Evolutionary conservation across 2,329 filamentous ascomycete genomes (phyloP).

Genomic region (Fusarium poae): DNA sequence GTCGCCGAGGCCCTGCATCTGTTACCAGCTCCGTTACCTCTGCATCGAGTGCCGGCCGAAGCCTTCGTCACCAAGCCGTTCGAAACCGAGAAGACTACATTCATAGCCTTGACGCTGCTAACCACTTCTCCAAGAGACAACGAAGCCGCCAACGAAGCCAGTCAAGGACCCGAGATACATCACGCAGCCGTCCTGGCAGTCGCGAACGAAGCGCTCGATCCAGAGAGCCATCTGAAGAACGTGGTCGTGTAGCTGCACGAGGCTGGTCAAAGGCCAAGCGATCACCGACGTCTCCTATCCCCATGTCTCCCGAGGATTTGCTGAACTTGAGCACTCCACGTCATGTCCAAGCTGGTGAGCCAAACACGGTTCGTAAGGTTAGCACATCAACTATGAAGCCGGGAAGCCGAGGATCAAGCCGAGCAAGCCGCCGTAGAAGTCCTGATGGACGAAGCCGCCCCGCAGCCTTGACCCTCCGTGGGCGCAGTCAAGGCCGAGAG

Average conservation of each 20-base stretch:
- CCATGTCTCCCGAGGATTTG: conserved; percentile 92
- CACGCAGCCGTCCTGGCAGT: conserved; percentile 61
- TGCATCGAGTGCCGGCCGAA: conserved; percentile 64
- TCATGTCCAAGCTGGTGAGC: conserved; percentile 54
- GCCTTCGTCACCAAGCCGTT: conserved; percentile 61
- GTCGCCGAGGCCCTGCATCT: conserved; percentile 67
- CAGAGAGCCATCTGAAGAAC: conserved; percentile 76
- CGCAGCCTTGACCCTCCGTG: conserved; percentile 65
- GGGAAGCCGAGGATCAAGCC: conserved; percentile 64
- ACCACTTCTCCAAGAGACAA: conserved; percentile 68
- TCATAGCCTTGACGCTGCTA: conserved; percentile 84
- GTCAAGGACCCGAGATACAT: conserved; percentile 59
- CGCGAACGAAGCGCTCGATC: conserved; percentile 65
- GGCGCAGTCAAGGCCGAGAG: conserved; percentile 72
- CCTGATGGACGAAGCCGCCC: conserved; percentile 59
- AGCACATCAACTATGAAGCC: conserved; percentile 51
- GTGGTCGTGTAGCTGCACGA: conserved; percentile 74
- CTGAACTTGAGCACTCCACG: conserved; percentile 70
- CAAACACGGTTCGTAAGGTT: conserved; percentile 61
- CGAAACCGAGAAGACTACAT: conserved; percentile 86
- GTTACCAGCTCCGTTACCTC: conserved; percentile 70
- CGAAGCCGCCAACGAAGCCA: conserved; percentile 68
- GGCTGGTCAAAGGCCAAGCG: conserved; percentile 81
- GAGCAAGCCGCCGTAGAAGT: conserved; percentile 62
- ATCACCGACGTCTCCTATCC: conserved; percentile 90